Conservation (phyloP, 441 rosid species). For the Oxalis stricta region DNA sequence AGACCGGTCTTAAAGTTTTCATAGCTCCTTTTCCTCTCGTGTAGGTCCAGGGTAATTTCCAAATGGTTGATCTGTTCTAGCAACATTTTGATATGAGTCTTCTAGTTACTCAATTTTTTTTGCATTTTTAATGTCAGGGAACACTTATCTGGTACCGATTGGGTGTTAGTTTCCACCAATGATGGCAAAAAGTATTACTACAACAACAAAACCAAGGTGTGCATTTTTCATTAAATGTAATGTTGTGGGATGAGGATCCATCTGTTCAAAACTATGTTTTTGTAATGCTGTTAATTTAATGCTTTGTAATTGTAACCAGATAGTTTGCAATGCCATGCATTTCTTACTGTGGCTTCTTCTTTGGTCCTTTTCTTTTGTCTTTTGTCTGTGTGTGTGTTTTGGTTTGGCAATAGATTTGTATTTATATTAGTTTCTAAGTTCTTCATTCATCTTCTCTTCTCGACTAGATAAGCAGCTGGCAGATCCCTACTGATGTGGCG, state of each 20-base stretch:
- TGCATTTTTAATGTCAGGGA: conserved; percentile 68
- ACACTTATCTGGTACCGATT: conserved; percentile 68
- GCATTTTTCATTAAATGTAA: background rate
- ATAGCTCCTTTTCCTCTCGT: no score
- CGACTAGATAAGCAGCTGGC: conserved; percentile 92
- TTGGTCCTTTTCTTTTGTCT: background rate
- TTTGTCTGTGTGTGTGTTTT: background rate
- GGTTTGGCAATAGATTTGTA: background rate
- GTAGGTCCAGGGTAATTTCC: background rate
- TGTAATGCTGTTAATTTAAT: background rate
- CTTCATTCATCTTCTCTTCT: conserved; percentile 5
- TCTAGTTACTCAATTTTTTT: background rate
- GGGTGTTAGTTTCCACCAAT: conserved; percentile 78
- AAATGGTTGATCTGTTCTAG: background rate
- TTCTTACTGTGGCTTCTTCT: no score
- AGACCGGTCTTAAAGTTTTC: no score
- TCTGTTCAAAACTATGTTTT: background rate
- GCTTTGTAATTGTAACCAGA: no score
- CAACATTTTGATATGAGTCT: background rate
- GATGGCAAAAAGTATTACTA: conserved; percentile 91
- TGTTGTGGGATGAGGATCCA: no score
- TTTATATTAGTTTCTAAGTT: background rate
- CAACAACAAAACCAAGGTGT: conserved; percentile 83
- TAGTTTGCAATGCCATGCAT: no score
- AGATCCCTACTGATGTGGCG: conserved; percentile 72